A percentile compares a stretch with the other conserved stretches of the same genome.
Conservation (phyloP, 2,329 filamentous ascomycete species). For the Cladosporium sp. region DNA sequence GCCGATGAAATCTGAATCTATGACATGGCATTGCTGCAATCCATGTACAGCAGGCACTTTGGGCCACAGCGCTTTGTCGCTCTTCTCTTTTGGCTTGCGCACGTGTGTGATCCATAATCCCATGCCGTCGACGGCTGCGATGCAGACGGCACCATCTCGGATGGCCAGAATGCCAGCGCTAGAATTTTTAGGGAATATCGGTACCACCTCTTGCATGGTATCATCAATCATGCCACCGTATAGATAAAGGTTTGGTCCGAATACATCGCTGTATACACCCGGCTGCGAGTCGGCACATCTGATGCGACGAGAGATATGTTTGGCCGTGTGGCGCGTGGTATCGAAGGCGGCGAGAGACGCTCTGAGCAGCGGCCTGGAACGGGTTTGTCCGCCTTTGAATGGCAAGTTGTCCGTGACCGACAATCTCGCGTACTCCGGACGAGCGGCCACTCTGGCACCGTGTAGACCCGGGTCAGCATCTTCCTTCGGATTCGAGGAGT, state of each 20-base stretch:
- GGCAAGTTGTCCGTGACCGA: conserved; percentile 40
- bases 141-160: conserved; percentile 39
- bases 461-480: no score
- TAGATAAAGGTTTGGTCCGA: conserved; percentile 43
- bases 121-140: conserved; percentile 43
- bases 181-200: conserved; percentile 23
- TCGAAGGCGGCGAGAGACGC: conserved; percentile 45
- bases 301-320: conserved; percentile 47
- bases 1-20: conserved; percentile 28
- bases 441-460: no score
- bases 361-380: conserved; percentile 44
- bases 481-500: no score
- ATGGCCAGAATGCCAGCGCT: conserved; percentile 39
- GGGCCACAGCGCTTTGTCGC: conserved; percentile 44
- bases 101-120: conserved; percentile 48
- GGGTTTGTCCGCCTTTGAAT: conserved; percentile 44
- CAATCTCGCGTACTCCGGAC: conserved; percentile 31
- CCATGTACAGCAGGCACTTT: conserved; percentile 44
- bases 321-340: conserved; percentile 37
- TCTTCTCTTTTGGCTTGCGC: conserved; percentile 43
- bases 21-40: conserved; percentile 40
- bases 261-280: conserved; percentile 43
- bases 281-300: conserved; percentile 47
- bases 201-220: conserved; percentile 23
- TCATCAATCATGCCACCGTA: conserved; percentile 47